Percentiles rank a stretch among this genome's conserved stretches.
Evolutionary conservation across 192 early-diverging fungal species (phyloP).

Genomic region (Geosiphon pyriformis): DNA sequence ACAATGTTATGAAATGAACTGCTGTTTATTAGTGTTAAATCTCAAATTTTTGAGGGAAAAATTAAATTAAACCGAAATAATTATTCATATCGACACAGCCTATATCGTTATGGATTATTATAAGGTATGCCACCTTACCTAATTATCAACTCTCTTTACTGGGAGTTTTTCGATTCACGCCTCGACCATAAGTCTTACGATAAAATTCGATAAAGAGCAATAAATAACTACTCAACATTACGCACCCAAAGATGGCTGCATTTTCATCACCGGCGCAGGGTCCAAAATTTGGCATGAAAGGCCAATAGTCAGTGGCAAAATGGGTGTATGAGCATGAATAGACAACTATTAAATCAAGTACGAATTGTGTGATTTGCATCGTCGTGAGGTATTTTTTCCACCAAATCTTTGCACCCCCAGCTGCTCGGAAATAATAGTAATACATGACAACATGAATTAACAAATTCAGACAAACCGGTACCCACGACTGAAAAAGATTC

Average conservation of each 20-base stretch:
- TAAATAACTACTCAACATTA: constrained; percentile 73
- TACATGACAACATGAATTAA: constrained; percentile 90
- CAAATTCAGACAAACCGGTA: constrained; percentile 78
- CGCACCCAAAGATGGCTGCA: constrained; percentile 80
- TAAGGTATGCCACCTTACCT: no score
- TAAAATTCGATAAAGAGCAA: constrained; percentile 91
- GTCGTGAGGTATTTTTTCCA: constrained; percentile 93
- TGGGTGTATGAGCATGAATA: constrained; percentile 85
- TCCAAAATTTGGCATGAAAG: constrained; percentile 53
- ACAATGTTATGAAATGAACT: no score
- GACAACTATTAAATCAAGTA: constrained; percentile 80
- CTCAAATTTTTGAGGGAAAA: no score
- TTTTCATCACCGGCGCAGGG: constrained; percentile 70
- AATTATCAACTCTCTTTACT: no score
- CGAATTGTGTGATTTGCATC: constrained; percentile 85
- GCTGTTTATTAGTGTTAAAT: no score
- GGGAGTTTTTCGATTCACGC: no score
- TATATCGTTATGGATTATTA: no score
- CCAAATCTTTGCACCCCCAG: constrained; percentile 73
- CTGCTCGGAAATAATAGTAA: constrained; percentile 82
- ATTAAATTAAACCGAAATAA: no score
- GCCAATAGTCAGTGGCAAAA: constrained; percentile 63
- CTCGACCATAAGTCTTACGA: constrained; percentile 78
- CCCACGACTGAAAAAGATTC: constrained; percentile 47
- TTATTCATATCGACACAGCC: no score